Conservation (phyloP, 2,329 filamentous ascomycete species). For the Fusarium compactum region DNA sequence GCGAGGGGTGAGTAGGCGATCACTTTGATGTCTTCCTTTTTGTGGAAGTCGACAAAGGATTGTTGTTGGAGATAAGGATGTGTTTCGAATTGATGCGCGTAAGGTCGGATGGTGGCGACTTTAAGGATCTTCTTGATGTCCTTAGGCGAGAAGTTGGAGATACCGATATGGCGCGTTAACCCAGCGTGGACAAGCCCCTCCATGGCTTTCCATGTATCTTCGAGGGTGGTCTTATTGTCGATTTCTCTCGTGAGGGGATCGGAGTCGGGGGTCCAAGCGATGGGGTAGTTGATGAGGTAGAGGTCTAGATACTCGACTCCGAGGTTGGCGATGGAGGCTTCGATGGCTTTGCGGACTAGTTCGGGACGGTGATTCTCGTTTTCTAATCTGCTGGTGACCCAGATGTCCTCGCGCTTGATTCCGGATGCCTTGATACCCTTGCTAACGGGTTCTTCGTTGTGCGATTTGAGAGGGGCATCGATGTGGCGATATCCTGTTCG, state of each 20-base stretch:
- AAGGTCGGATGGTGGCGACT: conserved; percentile 46
- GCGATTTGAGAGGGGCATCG: conserved; percentile 70
- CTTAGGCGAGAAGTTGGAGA: conserved; percentile 68
- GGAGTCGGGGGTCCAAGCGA: conserved; percentile 41
- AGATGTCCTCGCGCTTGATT: conserved; percentile 48
- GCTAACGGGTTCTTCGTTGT: conserved; percentile 67
- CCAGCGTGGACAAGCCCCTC: conserved; percentile 44
- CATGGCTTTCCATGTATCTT: conserved; percentile 51
- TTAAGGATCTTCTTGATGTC: conserved; percentile 60
- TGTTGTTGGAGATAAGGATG: conserved; percentile 68
- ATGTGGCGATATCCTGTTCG: conserved; percentile 67
- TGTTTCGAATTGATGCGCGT: conserved; percentile 59
- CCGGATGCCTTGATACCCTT: conserved; percentile 55
- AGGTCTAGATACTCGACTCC: conserved; percentile 51
- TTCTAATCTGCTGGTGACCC: conserved; percentile 51
- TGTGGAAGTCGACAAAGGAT: conserved; percentile 45
- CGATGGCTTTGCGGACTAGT: conserved; percentile 47
- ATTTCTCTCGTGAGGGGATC: conserved; percentile 22
- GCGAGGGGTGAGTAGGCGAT: conserved; percentile 43
- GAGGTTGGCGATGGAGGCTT: conserved; percentile 49
- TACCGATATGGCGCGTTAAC: conserved; percentile 56
- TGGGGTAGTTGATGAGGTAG: conserved; percentile 49
- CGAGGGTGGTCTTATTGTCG: conserved; percentile 38
- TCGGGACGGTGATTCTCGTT: conserved; percentile 50
- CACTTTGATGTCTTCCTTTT: conserved; percentile 46